These are phyloP conservation scores for Neurospora tetrasperma DNA, from an alignment of 495 filamentous ascomycete species.

Conservation along the genomic window DNA sequence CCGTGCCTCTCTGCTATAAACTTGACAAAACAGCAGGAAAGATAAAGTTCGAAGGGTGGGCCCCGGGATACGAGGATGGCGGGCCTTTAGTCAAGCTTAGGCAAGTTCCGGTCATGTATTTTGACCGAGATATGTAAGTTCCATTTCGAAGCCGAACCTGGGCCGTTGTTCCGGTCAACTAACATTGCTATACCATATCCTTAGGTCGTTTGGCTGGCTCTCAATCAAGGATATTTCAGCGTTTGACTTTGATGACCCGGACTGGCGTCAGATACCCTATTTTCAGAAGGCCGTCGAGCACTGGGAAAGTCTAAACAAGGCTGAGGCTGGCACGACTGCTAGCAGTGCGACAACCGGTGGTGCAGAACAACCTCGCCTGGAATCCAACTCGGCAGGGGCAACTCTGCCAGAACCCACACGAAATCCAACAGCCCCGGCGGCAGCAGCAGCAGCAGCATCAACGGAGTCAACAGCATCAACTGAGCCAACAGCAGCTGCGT, in stretches of 20 bases:
- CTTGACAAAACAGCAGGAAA: slow-evolving; percentile 7
- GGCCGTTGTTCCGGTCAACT: slow-evolving; percentile 1
- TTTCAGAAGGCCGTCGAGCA: slow-evolving; percentile 11
- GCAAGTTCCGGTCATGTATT: slow-evolving; percentile 35
- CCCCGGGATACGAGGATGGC: slow-evolving; percentile 28
- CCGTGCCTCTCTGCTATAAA: slow-evolving; percentile 27
- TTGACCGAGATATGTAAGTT: slow-evolving; percentile 22
- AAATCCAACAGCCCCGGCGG: neutral
- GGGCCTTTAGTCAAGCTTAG: slow-evolving; percentile 23
- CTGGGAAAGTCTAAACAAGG: slow-evolving; percentile 1
- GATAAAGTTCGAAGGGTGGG: slow-evolving; percentile 28
- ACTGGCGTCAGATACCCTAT: slow-evolving; percentile 6
- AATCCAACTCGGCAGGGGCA: neutral
- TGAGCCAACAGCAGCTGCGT: neutral
- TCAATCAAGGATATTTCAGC: slow-evolving; percentile 12
- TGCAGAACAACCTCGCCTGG: neutral
- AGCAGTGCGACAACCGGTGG: neutral
- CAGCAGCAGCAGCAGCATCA: neutral
- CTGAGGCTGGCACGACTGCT: neutral
- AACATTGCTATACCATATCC: neutral
- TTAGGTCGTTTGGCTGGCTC: slow-evolving; percentile 20
- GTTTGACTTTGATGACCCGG: slow-evolving; percentile 19
- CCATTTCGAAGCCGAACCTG: neutral
- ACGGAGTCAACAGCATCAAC: neutral
- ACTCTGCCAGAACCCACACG: neutral